Percentiles rank a stretch among this genome's conserved stretches.
Conservation (phyloP, 306 rosid species). For the Sicyos edulis region DNA sequence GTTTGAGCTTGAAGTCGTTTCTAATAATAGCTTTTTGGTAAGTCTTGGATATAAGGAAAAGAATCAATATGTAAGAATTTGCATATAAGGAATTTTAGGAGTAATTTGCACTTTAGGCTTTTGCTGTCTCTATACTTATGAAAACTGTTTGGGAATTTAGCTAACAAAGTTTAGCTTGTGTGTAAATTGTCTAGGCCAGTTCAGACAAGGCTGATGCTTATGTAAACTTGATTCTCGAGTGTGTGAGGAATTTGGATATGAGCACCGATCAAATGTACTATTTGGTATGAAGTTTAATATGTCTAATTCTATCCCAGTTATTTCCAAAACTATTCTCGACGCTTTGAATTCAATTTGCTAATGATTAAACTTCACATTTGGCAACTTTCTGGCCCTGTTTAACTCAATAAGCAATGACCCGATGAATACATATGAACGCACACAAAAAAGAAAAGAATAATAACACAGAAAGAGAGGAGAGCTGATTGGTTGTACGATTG, state of each 20-base stretch:
- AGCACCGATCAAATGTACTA: not conserved
- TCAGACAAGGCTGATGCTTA: slow-evolving; percentile 23
- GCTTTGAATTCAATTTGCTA: no score
- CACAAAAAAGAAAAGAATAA: not conserved
- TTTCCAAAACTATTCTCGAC: not conserved
- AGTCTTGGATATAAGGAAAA: not conserved
- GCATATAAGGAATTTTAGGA: not conserved
- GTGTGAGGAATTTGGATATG: slow-evolving; percentile 21
- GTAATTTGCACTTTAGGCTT: not conserved
- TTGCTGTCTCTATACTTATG: not conserved
- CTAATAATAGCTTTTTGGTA: not conserved
- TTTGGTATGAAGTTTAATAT: slow-evolving; percentile 21
- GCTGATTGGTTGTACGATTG: not conserved
- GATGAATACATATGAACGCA: not conserved
- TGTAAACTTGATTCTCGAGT: slow-evolving; percentile 23
- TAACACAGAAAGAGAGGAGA: not conserved
- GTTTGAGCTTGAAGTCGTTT: not conserved
- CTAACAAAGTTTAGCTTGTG: slow-evolving; percentile 19
- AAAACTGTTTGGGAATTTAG: slow-evolving; percentile 13
- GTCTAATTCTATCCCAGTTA: not conserved
- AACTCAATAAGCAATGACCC: not conserved
- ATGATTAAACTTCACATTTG: no score
- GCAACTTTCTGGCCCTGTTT: not conserved
- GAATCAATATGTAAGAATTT: not conserved
- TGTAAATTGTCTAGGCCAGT: slow-evolving; percentile 22